These are phyloP conservation scores for Senna tora DNA, from an alignment of 306 rosid species.

Conservation along the genomic window DNA sequence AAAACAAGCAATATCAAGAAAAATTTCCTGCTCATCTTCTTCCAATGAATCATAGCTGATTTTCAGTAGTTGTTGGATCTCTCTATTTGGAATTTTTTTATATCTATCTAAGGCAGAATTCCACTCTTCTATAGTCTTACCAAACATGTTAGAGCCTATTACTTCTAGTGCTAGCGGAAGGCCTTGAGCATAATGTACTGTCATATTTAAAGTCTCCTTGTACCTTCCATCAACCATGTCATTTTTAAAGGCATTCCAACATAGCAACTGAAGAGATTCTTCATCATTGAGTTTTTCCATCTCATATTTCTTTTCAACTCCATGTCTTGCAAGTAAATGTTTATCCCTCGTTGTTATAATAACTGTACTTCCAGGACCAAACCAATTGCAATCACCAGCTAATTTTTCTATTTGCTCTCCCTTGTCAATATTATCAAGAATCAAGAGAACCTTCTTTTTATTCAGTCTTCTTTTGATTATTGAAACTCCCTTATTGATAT, in stretches of 20 bases:
- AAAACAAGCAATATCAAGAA: slow-evolving; percentile 37
- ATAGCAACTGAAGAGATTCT: not conserved
- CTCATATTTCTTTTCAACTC: not conserved
- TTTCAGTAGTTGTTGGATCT: not conserved
- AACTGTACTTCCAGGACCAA: not conserved
- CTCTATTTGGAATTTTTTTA: not conserved
- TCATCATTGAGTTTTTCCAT: not conserved
- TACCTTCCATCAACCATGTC: not conserved
- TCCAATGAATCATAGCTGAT: slow-evolving; percentile 9
- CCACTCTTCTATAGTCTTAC: slow-evolving; percentile 27
- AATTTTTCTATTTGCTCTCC: not conserved
- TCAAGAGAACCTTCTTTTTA: not conserved
- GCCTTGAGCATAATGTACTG: not conserved
- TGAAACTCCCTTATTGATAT: not conserved
- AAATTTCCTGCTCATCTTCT: not conserved
- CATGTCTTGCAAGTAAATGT: not conserved
- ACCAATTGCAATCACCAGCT: not conserved
- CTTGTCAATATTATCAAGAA: not conserved
- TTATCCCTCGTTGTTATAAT: not conserved
- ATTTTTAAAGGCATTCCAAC: slow-evolving; percentile 9
- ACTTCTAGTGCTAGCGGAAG: not conserved
- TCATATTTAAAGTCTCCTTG: not conserved
- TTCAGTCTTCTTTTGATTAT: not conserved
- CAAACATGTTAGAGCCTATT: not conserved
- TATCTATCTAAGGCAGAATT: not conserved